Conservation (phyloP, 352 stramenopile genomes). For the Phytophthora crassamura region DNA sequence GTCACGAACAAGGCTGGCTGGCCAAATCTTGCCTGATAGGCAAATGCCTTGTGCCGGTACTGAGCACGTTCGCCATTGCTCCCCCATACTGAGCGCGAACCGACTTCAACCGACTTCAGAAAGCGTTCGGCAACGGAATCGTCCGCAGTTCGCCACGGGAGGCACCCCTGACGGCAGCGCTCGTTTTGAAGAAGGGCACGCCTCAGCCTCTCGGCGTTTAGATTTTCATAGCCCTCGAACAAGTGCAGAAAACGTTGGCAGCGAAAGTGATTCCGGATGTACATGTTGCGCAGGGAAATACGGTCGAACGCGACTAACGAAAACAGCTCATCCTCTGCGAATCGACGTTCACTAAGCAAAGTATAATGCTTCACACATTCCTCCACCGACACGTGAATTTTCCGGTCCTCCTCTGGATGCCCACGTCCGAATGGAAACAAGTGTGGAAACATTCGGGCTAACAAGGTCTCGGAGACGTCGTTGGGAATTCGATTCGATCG, state of each 20-base stretch:
- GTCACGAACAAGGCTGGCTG: constrained; percentile 8
- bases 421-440: constrained; percentile 12
- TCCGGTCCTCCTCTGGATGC: constrained; percentile 6
- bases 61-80: constrained; percentile 10
- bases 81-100: constrained; percentile 1
- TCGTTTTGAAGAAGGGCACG: constrained; percentile 1
- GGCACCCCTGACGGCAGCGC: not conserved
- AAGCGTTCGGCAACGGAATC: not conserved
- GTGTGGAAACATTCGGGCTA: constrained; percentile 7
- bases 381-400: constrained; percentile 8
- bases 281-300: constrained; percentile 15
- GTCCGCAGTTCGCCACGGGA: not conserved
- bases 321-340: constrained; percentile 27
- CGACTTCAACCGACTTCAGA: constrained; percentile 7
- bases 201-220: not conserved
- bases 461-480: constrained; percentile 2
- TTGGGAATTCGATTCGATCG: not conserved
- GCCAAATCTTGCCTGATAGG: constrained; percentile 3
- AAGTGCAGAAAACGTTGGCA: constrained; percentile 1
- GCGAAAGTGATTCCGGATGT: constrained; percentile 4
- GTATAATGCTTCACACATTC: constrained; percentile 19
- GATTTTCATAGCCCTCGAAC: constrained; percentile 5
- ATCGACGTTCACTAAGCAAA: constrained; percentile 13
- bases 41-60: constrained; percentile 12
- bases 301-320: constrained; percentile 15